Evolutionary conservation across 164 flowering plant species (phyloP).

Genomic region (Umbilicus rupestris): DNA sequence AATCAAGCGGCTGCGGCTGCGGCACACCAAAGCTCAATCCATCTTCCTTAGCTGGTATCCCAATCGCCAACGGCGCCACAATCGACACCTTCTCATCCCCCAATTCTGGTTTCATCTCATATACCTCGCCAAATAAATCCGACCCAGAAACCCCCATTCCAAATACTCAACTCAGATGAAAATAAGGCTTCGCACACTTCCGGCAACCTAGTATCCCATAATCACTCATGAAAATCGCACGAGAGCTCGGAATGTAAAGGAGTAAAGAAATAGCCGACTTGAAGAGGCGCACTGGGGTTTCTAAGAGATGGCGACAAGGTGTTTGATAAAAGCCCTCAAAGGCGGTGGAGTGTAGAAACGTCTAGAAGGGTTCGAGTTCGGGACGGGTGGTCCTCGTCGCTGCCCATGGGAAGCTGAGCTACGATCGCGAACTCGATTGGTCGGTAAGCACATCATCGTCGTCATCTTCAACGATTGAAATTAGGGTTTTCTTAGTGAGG

Average conservation of each 20-base stretch:
- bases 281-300: slow-evolving; percentile 1
- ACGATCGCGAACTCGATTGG: neutral
- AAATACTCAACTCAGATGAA: neutral
- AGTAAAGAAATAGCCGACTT: neutral
- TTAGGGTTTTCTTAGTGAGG: neutral
- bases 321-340: neutral
- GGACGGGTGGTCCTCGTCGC: neutral
- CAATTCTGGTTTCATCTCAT: neutral
- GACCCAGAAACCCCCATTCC: neutral
- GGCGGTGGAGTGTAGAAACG: neutral
- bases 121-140: neutral
- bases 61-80: neutral
- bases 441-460: neutral
- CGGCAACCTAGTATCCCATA: too few relatives aligned
- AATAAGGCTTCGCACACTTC: neutral
- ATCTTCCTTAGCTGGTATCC: neutral
- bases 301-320: neutral
- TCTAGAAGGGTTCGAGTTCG: neutral
- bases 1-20: slow-evolving; percentile 58
- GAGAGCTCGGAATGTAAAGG: too few relatives aligned
- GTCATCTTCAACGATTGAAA: neutral
- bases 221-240: too few relatives aligned
- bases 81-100: neutral
- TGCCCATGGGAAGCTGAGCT: neutral
- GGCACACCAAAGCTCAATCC: slow-evolving; percentile 19